Evolutionary conservation across 2,329 filamentous ascomycete genomes (phyloP), one percentile per base, ranked within the genome.

Genomic region (Alternaria longipes): DNA sequence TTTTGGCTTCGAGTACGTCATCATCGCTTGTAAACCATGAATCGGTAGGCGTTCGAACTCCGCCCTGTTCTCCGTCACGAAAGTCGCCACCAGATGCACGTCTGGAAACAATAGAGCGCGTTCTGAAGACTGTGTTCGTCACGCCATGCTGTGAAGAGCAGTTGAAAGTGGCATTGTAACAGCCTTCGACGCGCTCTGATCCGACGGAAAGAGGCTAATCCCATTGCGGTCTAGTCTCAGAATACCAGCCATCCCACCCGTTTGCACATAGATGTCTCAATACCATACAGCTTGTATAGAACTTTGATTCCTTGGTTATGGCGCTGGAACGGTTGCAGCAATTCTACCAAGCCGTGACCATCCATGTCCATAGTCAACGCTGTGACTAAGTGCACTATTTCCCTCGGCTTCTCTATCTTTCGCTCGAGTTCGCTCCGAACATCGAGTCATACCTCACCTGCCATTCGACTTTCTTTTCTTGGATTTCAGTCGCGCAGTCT

Each of bases 1-100:
- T 60, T 45, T 54, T 57, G 6, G 56, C 53, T 44, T 56, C 50
- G 30, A 56, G 36, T 68, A 72, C 71, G 70, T 74, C 71, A 74
- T 71, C 26, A 54, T 61, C 30, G 36, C 34, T 38, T 50, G 18
- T 18, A 50, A 38, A 26, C 46, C 32, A 20, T 16, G 16, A 38
- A n/a, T 20, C 20, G 32, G 32, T 50, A 32, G 46, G 20, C 22
- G 20, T 50, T 20, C 12, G 12, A 8, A 20, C 20, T 36, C 30
- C 46, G 46, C 30, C 3, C n/a, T 50, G 14, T 8, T 8, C 12
- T n/a, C 46, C 14, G 18, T 38, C 30, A 16, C 32, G 14, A n/a
- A 8, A 14, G 24, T n/a, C 3, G 5, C 22, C 20, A 20, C 14
- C 6, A 50, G 14, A 7, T 5, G 24, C 14, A 36, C 30, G 14